Conservation (phyloP, 2,329 filamentous ascomycete genomes). For the Atkinsonella hypoxylon region DNA sequence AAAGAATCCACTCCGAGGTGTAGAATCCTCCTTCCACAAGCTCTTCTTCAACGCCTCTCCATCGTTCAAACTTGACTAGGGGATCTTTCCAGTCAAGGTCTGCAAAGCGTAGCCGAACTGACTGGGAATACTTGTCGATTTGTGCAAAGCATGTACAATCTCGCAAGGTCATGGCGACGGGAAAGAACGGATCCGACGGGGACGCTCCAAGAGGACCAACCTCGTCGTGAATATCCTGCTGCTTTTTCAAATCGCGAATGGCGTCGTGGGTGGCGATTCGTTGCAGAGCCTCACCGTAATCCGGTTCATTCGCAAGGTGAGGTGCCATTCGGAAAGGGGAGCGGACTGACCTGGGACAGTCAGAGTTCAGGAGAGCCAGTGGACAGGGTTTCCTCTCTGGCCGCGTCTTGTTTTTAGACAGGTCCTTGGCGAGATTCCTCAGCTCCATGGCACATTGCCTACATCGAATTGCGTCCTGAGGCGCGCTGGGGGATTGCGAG, state of each 20-base stretch:
- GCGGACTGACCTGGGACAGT: conserved; percentile 30
- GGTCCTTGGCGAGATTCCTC: conserved; percentile 21
- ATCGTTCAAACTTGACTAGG: conserved; percentile 53
- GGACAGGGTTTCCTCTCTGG: conserved; percentile 46
- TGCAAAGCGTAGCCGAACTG: conserved; percentile 49
- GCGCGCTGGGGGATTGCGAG: conserved; percentile 61
- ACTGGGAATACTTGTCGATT: conserved; percentile 27
- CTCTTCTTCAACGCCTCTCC: conserved; percentile 50
- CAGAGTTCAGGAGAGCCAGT: conserved; percentile 45
- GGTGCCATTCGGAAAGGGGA: conserved; percentile 30
- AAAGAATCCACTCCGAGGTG: conserved; percentile 27
- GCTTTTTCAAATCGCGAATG: conserved; percentile 21
- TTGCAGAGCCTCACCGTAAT: conserved; percentile 13
- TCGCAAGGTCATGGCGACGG: conserved; percentile 66
- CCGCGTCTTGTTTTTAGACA: conserved; percentile 20
- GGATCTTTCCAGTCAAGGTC: conserved; percentile 70
- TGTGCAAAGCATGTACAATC: conserved; percentile 68
- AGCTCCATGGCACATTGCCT: conserved; percentile 56
- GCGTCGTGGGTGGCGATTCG: conserved; percentile 22
- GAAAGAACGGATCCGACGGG: conserved; percentile 35
- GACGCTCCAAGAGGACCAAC: conserved; percentile 30
- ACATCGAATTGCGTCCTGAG: conserved; percentile 49
- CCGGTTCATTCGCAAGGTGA: conserved; percentile 17
- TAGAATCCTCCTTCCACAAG: conserved; percentile 63
- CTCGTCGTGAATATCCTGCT: conserved; percentile 31